Base-by-base conservation (phyloP, 768 basidiomycete genomes). In the Rhizopogon vesiculosus region DNA sequence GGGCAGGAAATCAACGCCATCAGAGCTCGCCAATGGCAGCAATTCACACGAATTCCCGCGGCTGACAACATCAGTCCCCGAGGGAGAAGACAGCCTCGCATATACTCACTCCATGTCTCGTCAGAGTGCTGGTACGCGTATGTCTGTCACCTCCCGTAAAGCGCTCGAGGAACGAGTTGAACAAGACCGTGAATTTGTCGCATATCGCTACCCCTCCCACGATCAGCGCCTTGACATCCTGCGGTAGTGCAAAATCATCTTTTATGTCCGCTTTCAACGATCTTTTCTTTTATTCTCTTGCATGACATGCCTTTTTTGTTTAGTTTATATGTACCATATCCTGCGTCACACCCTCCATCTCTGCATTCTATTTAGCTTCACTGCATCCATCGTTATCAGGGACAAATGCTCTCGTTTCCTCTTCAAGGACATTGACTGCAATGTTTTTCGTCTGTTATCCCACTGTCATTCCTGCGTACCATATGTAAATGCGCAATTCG, bases 181-280 rank as follows among this genome's bases (percentile, higher is more conserved):
- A n/a, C 91, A 89, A 69, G 90, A 91, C 66, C 70, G 81, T 3
- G 88, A 92, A 16, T 93, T 93, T 64, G 84, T 93, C 57, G 89
- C 91, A 3, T 92, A 93, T 67, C 83, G 91, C 41, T 93, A 93
- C 69, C 91, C 91, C 7, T 91, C 90, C 13, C 81, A 77, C 59
- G 85, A 88, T 61, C 85, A 89, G 61, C 59, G 46, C 82, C 79
- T 40, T 59, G 84, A 85, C 65, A 74, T 89, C 42, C 63, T 87
- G 54, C 81, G 78, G 61, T 81, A 65, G 72, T 54, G 28, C 38
- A 22, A 41, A 16, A 45, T 10, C 38, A 15, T 57, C 40, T 31
- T 56, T 40, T 42, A 51, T 48, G 53, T 55, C 45, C 28, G 5
- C 31, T 54, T 55, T 42, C 54, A 33, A 29, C 46, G 38, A 13